A percentile compares a stretch with the other conserved stretches of the same genome.
Evolutionary conservation across 2,329 filamentous ascomycete genomes (phyloP).

Genomic region (Penicillium concentricum): DNA sequence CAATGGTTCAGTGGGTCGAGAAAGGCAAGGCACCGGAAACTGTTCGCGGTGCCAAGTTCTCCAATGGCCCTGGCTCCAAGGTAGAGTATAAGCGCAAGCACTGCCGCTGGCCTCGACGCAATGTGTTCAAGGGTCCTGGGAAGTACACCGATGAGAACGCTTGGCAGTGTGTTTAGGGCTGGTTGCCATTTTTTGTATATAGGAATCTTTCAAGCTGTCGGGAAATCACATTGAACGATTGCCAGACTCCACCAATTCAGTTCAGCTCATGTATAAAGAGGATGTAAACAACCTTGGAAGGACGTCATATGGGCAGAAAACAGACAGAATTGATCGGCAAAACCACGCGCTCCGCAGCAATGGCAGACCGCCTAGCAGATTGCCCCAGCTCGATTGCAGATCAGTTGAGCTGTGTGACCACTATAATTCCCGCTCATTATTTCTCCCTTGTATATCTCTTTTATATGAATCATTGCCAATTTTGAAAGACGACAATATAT

Average conservation of each 20-base stretch:
- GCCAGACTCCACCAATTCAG: too few species aligned
- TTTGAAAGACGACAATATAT: neutral
- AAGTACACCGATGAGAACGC: slow-evolving; percentile 35
- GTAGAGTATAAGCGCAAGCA: slow-evolving; percentile 49
- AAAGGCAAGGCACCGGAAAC: slow-evolving; percentile 40
- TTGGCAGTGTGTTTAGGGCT: slow-evolving; percentile 32
- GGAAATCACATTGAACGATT: neutral
- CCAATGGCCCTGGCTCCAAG: slow-evolving; percentile 38
- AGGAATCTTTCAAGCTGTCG: accelerated
- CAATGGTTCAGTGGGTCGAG: slow-evolving; percentile 53
- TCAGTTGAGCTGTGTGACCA: neutral
- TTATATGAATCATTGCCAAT: neutral
- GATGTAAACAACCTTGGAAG: neutral
- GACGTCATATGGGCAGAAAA: slow-evolving; percentile 14
- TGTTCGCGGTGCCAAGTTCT: slow-evolving; percentile 47
- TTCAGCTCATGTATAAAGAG: too few species aligned
- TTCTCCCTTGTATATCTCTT: neutral
- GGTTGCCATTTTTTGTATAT: neutral
- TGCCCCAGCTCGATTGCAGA: neutral
- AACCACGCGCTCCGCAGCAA: neutral
- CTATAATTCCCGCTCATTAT: neutral
- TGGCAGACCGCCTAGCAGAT: neutral
- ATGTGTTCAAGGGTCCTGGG: slow-evolving; percentile 33
- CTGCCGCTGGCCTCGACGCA: slow-evolving; percentile 42
- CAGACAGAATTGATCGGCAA: slow-evolving; percentile 3